A percentile compares a stretch with the other conserved stretches of the same genome.
These are phyloP conservation scores for Rhodotorula sp. DNA, from an alignment of 1,284 basidiomycete genomes.

Conservation along the genomic window DNA sequence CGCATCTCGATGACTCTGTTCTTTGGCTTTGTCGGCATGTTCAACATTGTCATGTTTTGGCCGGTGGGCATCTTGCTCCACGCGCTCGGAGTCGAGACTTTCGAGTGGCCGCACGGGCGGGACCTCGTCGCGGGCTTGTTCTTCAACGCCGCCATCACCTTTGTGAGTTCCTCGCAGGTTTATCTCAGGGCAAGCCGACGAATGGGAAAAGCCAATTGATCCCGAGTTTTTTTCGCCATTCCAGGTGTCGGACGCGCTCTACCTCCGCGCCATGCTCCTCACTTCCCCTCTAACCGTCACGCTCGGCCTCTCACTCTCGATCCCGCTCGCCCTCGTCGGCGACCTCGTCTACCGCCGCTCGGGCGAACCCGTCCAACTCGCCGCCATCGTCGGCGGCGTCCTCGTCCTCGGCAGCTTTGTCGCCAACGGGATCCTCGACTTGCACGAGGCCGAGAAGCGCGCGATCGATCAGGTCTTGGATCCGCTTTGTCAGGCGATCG, in stretches of 20 bases:
- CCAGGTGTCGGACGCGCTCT: slow-evolving; percentile 39
- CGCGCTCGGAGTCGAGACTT: slow-evolving; percentile 66
- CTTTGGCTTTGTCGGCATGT: slow-evolving; percentile 63
- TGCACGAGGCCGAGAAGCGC: slow-evolving; percentile 25
- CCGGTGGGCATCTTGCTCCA: slow-evolving; percentile 81
- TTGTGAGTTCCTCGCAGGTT: slow-evolving; percentile 38
- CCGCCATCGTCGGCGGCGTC: slow-evolving; percentile 25
- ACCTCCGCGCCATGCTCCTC: slow-evolving; percentile 79
- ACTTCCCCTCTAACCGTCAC: slow-evolving; percentile 85
- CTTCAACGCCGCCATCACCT: slow-evolving; percentile 59
- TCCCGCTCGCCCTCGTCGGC: slow-evolving; percentile 79
- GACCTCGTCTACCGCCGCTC: slow-evolving; percentile 66
- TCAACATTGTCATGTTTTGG: slow-evolving; percentile 78
- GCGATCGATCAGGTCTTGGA: neutral
- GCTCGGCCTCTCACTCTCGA: slow-evolving; percentile 90
- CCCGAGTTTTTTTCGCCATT: too few species aligned
- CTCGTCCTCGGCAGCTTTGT: slow-evolving; percentile 37
- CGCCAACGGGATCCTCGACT: slow-evolving; percentile 37
- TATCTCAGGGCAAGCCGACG: slow-evolving; percentile 43
- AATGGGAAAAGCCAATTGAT: too few species aligned
- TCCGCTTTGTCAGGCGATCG: neutral
- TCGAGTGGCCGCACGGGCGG: slow-evolving; percentile 67
- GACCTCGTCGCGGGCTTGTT: slow-evolving; percentile 65
- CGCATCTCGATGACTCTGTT: slow-evolving; percentile 78
- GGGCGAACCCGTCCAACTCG: slow-evolving; percentile 23